Evolutionary conservation across 2,329 filamentous ascomycete genomes (phyloP).

Genomic region (Westerdykella aurantiaca): DNA sequence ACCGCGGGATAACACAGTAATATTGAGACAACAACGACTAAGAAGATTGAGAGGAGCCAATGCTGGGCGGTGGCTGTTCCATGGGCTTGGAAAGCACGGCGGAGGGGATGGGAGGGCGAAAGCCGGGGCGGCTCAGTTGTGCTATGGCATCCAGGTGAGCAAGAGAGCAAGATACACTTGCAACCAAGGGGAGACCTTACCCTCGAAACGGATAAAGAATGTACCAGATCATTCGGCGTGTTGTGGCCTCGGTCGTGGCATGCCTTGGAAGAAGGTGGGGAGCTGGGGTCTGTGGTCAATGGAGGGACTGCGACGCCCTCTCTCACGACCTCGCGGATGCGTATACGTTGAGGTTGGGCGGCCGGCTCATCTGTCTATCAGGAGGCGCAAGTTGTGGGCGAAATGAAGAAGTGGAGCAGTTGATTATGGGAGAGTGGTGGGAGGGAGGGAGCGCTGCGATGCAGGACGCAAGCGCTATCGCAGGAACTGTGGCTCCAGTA

Average conservation of each 20-base stretch:
- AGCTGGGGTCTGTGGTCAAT: neutral
- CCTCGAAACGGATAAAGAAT: conserved; percentile 70
- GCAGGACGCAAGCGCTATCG: neutral
- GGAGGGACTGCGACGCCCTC: neutral
- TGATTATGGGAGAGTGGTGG: neutral
- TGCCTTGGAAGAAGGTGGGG: conserved; percentile 2
- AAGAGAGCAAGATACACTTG: neutral
- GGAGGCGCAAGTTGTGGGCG: neutral
- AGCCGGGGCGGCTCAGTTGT: conserved; percentile 69
- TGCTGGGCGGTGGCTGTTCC: conserved; percentile 65
- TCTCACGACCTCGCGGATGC: neutral
- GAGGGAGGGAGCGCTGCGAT: neutral
- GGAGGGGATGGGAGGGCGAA: conserved; percentile 58
- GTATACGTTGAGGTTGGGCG: neutral
- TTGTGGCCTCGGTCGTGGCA: conserved; percentile 18
- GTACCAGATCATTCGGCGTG: conserved; percentile 63
- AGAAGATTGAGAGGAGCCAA: conserved; percentile 66
- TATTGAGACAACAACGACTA: conserved; percentile 66
- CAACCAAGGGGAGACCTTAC: conserved; percentile 45
- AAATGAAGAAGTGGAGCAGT: neutral
- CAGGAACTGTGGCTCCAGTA: too few species aligned
- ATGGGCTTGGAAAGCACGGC: conserved; percentile 60
- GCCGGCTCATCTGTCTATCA: neutral
- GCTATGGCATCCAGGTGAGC: conserved; percentile 41
- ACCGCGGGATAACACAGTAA: conserved; percentile 68